phyloP scores from a whole-genome alignment of 2,329 filamentous ascomycete species.

The Penicillium sp. region DNA sequence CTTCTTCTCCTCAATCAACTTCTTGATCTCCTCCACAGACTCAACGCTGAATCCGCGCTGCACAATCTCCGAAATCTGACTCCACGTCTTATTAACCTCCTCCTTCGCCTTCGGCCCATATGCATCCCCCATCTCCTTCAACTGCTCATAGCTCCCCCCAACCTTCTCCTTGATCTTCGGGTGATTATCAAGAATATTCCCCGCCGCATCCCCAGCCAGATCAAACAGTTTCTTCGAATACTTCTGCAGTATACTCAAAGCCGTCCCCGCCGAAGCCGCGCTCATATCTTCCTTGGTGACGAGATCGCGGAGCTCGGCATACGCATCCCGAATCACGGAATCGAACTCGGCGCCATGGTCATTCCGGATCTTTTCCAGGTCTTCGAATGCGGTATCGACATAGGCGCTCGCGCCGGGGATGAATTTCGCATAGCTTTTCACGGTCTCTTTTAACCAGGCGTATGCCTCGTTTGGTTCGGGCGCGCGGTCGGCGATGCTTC shows the following conservation, averaged over 20 bases:
- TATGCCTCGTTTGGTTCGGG: constrained; percentile 69
- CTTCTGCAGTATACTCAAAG: constrained; percentile 65
- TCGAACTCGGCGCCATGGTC: constrained; percentile 73
- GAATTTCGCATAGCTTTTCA: constrained; percentile 69
- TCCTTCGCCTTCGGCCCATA: constrained; percentile 78
- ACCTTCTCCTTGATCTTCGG: constrained; percentile 72
- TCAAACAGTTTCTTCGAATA: constrained; percentile 61
- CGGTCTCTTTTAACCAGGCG: constrained; percentile 65
- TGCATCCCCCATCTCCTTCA: constrained; percentile 69
- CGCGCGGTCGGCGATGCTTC: constrained; percentile 63
- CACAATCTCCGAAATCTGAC: constrained; percentile 65
- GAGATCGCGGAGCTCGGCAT: constrained; percentile 65
- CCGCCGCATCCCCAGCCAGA: constrained; percentile 63
- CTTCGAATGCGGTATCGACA: constrained; percentile 69
- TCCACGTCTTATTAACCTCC: constrained; percentile 71
- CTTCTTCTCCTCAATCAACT: constrained; percentile 69
- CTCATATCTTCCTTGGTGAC: constrained; percentile 62
- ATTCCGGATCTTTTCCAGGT: constrained; percentile 67
- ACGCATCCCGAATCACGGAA: constrained; percentile 66
- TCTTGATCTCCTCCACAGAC: constrained; percentile 57
- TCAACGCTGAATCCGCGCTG: constrained; percentile 60
- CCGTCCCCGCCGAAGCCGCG: constrained; percentile 62
- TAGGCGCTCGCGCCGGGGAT: constrained; percentile 71
- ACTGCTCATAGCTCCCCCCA: constrained; percentile 66
- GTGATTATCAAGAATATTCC: constrained; percentile 72